phyloP scores from a whole-genome alignment of 2,329 filamentous ascomycete genomes.

The Leptodontidium sp. region DNA sequence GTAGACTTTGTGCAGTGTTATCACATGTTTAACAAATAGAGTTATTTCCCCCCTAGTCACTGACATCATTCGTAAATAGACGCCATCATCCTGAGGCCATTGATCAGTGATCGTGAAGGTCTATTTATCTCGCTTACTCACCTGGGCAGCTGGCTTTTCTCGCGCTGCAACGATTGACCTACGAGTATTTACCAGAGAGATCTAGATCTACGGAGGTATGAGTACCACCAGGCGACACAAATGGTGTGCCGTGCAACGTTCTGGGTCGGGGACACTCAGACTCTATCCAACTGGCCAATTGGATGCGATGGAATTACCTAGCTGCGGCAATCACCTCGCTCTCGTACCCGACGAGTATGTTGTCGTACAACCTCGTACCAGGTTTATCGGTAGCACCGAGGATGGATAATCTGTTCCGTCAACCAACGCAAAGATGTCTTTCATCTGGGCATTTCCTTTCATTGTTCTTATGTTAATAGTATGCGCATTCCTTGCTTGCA shows the following conservation, averaged over 20 bases:
- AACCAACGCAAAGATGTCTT: neutral
- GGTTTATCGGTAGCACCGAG: neutral
- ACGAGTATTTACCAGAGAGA: neutral
- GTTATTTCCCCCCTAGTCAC: too few species aligned
- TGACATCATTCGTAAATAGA: neutral
- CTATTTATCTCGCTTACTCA: neutral
- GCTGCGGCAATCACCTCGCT: neutral
- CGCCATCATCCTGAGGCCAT: neutral
- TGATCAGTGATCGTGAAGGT: neutral
- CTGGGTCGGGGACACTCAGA: neutral
- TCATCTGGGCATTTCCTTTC: too few species aligned
- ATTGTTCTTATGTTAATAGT: too few species aligned
- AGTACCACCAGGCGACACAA: neutral
- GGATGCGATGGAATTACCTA: neutral
- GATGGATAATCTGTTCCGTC: neutral
- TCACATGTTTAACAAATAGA: neutral
- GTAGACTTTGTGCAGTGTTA: too few species aligned
- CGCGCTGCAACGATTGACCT: neutral
- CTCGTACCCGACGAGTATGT: neutral
- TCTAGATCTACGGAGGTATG: too few species aligned
- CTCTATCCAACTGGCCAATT: neutral
- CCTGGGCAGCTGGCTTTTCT: too few species aligned
- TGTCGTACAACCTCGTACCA: neutral
- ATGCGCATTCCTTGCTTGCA: too few species aligned
- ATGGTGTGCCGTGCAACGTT: neutral